Percentiles rank a stretch among this genome's conserved stretches.
Evolutionary conservation across 495 filamentous ascomycete species (phyloP).

Genomic region (Hypoxylon rickii): DNA sequence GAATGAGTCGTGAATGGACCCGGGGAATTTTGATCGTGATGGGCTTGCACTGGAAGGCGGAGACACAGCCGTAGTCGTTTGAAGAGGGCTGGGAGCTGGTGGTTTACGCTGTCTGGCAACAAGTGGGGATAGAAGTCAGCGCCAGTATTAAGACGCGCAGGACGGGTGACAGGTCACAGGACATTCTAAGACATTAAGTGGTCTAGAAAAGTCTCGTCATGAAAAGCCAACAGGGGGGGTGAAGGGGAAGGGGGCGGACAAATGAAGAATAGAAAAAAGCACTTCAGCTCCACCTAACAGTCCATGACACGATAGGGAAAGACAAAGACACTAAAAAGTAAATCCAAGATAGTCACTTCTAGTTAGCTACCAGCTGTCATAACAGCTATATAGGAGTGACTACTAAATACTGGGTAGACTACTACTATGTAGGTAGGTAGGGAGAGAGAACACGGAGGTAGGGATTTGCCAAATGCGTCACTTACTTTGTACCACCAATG

Average conservation of each 20-base stretch:
- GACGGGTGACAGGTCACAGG: constrained; percentile 5
- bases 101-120: constrained; percentile 45
- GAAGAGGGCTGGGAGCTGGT: constrained; percentile 49
- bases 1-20: constrained; percentile 31
- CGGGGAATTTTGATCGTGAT: constrained; percentile 42
- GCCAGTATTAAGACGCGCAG: constrained; percentile 26
- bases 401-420: neutral
- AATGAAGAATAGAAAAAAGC: too few relatives aligned
- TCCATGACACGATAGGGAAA: constrained; percentile 12
- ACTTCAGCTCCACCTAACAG: constrained; percentile 23
- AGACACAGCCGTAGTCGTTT: constrained; percentile 45
- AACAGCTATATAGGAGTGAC: neutral
- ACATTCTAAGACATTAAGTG: constrained; percentile 6
- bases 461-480: neutral
- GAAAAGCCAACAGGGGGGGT: neutral
- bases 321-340: neutral
- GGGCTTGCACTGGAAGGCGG: constrained; percentile 49
- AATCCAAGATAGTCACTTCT: too few relatives aligned
- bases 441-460: too few relatives aligned
- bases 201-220: constrained; percentile 19
- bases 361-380: too few relatives aligned
- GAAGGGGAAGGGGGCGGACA: constrained; percentile 2
- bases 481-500: constrained; percentile 22
- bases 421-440: too few relatives aligned
- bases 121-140: constrained; percentile 47